These are phyloP conservation scores for Geoglossum glabrum DNA, from an alignment of 495 filamentous ascomycete species.

Conservation along the genomic window DNA sequence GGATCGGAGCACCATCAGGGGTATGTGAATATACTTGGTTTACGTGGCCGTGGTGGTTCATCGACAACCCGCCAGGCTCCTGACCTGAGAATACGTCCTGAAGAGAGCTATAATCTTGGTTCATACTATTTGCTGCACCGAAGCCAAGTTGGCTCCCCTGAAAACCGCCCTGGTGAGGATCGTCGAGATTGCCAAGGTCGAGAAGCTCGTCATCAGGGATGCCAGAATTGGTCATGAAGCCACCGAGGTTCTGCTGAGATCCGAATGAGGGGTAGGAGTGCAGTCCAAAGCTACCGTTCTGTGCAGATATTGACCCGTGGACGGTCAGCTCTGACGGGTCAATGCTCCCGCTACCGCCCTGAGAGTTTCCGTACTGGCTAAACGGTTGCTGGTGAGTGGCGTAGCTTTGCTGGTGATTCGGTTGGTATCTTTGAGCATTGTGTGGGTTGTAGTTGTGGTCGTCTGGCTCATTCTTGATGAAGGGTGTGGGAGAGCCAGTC, in stretches of 20 bases:
- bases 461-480: conserved; percentile 62
- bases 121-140: conserved; percentile 12
- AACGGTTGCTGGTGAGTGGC: conserved; percentile 43
- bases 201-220: conserved; percentile 46
- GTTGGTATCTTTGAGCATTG: conserved; percentile 20
- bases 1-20: conserved; percentile 69
- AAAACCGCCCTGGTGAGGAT: conserved; percentile 29
- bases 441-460: conserved; percentile 36
- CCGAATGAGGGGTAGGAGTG: conserved; percentile 10
- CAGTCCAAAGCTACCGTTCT: conserved; percentile 12
- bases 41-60: conserved; percentile 16
- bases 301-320: conserved; percentile 14
- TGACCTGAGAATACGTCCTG: not conserved
- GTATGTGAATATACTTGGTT: conserved; percentile 66
- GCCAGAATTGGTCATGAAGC: conserved; percentile 25
- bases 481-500: conserved; percentile 34
- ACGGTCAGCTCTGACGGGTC: conserved; percentile 77
- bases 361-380: conserved; percentile 39
- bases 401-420: conserved; percentile 34
- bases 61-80: not conserved
- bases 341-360: conserved; percentile 40
- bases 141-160: conserved; percentile 19
- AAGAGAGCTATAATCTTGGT: not conserved
- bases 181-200: conserved; percentile 29
- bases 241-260: conserved; percentile 11